These are phyloP conservation scores for Phytophthora citricola DNA, from an alignment of 352 stramenopile species.

Conservation along the genomic window DNA sequence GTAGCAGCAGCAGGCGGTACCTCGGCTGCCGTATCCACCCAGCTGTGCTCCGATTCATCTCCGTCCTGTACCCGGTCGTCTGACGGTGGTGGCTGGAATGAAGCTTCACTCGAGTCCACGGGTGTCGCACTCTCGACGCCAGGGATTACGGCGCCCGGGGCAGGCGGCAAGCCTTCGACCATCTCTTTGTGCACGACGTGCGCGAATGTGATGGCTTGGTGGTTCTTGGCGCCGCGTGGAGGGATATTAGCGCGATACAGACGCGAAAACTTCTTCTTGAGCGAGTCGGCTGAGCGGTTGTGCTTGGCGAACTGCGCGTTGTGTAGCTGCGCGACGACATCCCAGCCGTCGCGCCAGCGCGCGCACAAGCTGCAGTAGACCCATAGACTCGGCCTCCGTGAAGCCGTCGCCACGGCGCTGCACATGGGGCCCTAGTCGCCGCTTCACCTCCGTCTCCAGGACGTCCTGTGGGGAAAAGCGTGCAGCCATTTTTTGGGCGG, in stretches of 20 bases:
- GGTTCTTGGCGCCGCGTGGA: constrained; percentile 44
- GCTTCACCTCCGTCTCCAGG: constrained; percentile 35
- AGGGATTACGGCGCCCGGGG: constrained; percentile 3
- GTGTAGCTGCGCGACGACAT: constrained; percentile 45
- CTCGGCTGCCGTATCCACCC: constrained; percentile 26
- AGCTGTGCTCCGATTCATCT: constrained; percentile 36
- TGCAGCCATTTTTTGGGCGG: constrained; percentile 34
- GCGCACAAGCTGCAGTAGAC: constrained; percentile 45
- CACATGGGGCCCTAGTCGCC: constrained; percentile 25
- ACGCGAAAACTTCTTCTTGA: constrained; percentile 55
- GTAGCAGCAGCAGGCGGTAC: neutral
- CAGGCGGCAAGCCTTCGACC: constrained; percentile 28
- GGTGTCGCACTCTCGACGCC: constrained; percentile 17
- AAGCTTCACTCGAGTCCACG: constrained; percentile 22
- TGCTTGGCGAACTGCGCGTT: constrained; percentile 45
- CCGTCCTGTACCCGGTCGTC: constrained; percentile 31
- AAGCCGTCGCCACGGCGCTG: constrained; percentile 49
- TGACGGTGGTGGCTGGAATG: constrained; percentile 24
- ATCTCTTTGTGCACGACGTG: constrained; percentile 50
- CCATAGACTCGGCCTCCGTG: constrained; percentile 47
- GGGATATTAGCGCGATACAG: constrained; percentile 40
- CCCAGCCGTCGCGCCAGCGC: constrained; percentile 47
- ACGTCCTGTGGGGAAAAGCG: constrained; percentile 26
- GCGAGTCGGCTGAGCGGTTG: constrained; percentile 47
- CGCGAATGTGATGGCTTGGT: constrained; percentile 40